Evolutionary conservation across 805 yeast genomes (phyloP), one percentile per base, ranked within the genome.

Genomic region (Wickerhamiella lipophila): DNA sequence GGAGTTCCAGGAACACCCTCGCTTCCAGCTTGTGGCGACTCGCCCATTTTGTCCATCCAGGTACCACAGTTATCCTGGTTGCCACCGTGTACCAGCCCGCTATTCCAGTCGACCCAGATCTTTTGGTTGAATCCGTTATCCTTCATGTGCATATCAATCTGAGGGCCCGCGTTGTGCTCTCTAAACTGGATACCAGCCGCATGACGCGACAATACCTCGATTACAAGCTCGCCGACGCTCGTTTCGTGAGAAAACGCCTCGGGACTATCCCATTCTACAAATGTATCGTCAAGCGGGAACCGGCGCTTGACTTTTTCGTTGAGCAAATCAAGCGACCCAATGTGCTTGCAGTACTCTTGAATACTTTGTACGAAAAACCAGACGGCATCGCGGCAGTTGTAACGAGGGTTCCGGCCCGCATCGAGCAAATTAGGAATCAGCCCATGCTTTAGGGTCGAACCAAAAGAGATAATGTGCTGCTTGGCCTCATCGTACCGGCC

Each of bases 31-130:
- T 66, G 71, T 30, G 65, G 78, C 59, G 95, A 83, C 67, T 92
- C 97, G 22, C 98, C 98, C 97, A 89, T 89, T 67, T 89, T 89
- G 66, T 89, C 98, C 96, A 88, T 89, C 98, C 98, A 89, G 0
- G 98, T 92, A 19, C 98, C 98, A 68, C 98, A 89, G 62, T 89
- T 89, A 63, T 67, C 77, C 64, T 83, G 95, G 44, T 84, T 83
- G 1, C 98, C 97, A 42, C 97, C 98, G 63, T 78, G 82, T 3
- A 88, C 69, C 26, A 92, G 67, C 1, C 98, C 98, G 11, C 83
- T 87, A 0, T 68, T 59, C 96, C 96, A 89, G 62, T 89, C 96
- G 41, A 88, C 86, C 50, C 66, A 58, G 1, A 88, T 74, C 54
- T 76, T 74, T 41, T 89, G 88, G 62, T 89, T 82, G 69, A 89